Conservation (phyloP, 2,329 filamentous ascomycete species). For the Biscogniauxia mediterranea region DNA sequence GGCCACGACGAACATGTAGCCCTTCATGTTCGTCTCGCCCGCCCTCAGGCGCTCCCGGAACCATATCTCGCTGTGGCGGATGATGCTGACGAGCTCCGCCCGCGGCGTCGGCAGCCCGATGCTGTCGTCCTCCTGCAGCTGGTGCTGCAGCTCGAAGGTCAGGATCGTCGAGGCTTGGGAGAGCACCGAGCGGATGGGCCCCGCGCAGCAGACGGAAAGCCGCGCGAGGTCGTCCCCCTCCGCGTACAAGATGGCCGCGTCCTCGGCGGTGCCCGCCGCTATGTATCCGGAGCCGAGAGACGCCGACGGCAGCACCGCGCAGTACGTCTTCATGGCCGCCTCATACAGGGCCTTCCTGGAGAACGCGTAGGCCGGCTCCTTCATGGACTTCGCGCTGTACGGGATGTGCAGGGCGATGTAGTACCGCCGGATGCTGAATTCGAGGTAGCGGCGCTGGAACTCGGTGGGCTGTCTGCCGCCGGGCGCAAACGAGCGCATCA, state of each 20-base stretch:
- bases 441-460: slow-evolving; percentile 46
- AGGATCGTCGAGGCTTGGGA: slow-evolving; percentile 39
- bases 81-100: slow-evolving; percentile 40
- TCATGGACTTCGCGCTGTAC: slow-evolving; percentile 41
- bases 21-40: slow-evolving; percentile 56
- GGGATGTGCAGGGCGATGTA: slow-evolving; percentile 55
- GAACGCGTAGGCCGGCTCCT: slow-evolving; percentile 47
- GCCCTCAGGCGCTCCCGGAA: slow-evolving; percentile 38
- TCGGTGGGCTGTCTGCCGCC: slow-evolving; percentile 19
- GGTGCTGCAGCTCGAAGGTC: slow-evolving; percentile 39
- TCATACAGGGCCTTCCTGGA: slow-evolving; percentile 50
- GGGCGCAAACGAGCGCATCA: slow-evolving; percentile 28
- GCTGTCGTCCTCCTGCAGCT: slow-evolving; percentile 41
- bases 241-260: slow-evolving; percentile 3
- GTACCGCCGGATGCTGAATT: slow-evolving; percentile 54
- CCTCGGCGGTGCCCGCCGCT: slow-evolving; percentile 1
- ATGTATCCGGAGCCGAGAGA: slow-evolving; percentile 11
- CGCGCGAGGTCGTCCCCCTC: slow-evolving; percentile 36
- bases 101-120: slow-evolving; percentile 35
- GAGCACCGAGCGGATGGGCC: slow-evolving; percentile 39
- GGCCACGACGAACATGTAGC: slow-evolving; percentile 42
- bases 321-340: slow-evolving; percentile 46
- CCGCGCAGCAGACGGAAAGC: slow-evolving; percentile 38
- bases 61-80: slow-evolving; percentile 44
- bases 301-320: slow-evolving; percentile 34